Base-by-base conservation (phyloP, 768 basidiomycete species). In the Tulasnella sp. region DNA sequence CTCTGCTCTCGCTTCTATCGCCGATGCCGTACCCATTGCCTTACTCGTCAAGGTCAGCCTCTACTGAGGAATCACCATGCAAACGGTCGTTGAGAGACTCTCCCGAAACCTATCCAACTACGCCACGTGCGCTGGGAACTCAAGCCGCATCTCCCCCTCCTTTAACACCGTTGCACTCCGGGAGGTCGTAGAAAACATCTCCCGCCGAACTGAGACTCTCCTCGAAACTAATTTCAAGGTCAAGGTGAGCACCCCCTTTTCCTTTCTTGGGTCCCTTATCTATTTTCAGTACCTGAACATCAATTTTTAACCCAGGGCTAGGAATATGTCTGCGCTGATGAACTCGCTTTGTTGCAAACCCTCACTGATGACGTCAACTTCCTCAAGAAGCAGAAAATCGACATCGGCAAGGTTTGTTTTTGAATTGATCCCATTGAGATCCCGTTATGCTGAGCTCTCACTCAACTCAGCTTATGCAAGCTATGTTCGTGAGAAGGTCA, bases 41-140 rank as follows among this genome's bases (percentile, higher is more conserved):
- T 88, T 93, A 1, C 88, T 98, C 65, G 94, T 95, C 77, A 96
- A 99, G 76, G 93, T 99, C 77, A 96, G 98, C 34, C 98, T 99
- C 86, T 99, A 98, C 81, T 93, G 97, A 80, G 97, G 97, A 77
- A 95, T 99, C 79, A 99, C 97, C 37, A 99, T 98, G 97, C 97
- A 98, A 78, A 94, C 96, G 26, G 97, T 97, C 34, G 97, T 99
- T 72, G 94, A 97, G 81, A 92, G 97, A 39, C 96, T 98, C 78
- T 84, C 90, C 1, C 83, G 91, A 72, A 95, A 95, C 77, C 88
- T 96, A 42, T 96, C 94, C 32, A 94, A 95, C 79, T 99, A 98
- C 77, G 95, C 94, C 8, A 98, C 98, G 97, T 95, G 95, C 80
- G 96, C 97, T 22, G 92, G 96, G 76, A 98, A 98, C 80, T 96